Conservation (phyloP, 495 filamentous ascomycete genomes). For the Jackrogersella minutella region DNA sequence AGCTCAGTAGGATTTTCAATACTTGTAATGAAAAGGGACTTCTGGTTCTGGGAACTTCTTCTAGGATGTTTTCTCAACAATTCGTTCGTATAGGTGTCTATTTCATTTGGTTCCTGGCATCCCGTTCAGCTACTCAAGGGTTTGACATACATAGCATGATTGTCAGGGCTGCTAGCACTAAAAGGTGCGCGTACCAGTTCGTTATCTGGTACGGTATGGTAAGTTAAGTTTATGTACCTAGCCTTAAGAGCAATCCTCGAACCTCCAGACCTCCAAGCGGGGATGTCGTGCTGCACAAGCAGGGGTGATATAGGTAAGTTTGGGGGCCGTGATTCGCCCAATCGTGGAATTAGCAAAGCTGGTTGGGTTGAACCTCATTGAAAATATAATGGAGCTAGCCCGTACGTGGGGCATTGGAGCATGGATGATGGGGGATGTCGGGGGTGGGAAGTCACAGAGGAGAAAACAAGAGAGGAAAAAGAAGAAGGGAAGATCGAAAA, state of each 20-base stretch:
- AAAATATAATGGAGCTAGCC: neutral
- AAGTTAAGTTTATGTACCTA: too few species aligned
- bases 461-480: conserved; percentile 2
- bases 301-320: conserved; percentile 33
- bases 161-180: neutral
- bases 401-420: conserved; percentile 3
- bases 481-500: conserved; percentile 7
- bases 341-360: conserved; percentile 34
- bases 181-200: conserved; percentile 16
- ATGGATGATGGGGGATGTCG: neutral
- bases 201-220: too few species aligned
- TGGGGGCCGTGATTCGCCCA: conserved; percentile 40
- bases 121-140: conserved; percentile 30
- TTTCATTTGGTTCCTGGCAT: neutral
- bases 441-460: conserved; percentile 9
- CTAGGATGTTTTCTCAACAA: too few species aligned
- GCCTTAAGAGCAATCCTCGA: conserved; percentile 8
- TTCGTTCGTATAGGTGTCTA: neutral
- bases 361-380: conserved; percentile 41
- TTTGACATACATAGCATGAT: neutral
- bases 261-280: conserved; percentile 16
- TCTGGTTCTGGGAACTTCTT: too few species aligned
- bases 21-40: too few species aligned
- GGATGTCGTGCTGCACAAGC: conserved; percentile 31
- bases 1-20: neutral